Evolutionary conservation across 2,329 filamentous ascomycete species (phyloP).

Genomic region (Teratosphaeria zuluensis): DNA sequence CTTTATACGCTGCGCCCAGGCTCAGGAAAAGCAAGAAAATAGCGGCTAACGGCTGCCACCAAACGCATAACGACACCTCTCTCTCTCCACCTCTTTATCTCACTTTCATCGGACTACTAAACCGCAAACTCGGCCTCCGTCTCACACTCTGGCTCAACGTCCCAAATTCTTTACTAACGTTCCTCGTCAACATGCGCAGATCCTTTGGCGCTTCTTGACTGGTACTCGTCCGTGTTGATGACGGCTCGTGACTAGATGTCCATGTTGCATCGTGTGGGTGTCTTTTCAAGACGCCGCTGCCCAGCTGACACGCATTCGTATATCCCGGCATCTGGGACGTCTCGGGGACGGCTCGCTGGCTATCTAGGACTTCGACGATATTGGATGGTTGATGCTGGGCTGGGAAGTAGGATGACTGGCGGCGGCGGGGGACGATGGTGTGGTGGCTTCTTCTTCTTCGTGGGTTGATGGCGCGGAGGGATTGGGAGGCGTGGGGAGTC

Average conservation of each 20-base stretch:
- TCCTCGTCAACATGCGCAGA: constrained; percentile 15
- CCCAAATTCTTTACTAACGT: constrained; percentile 16
- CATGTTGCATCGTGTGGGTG: constrained; percentile 4
- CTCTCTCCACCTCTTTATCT: not conserved
- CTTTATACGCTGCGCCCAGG: not conserved
- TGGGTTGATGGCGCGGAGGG: constrained; percentile 5
- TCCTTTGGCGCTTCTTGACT: constrained; percentile 10
- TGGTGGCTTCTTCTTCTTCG: constrained; percentile 6
- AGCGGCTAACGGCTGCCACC: not conserved
- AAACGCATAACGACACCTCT: not conserved
- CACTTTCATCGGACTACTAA: constrained; percentile 16
- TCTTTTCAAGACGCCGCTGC: constrained; percentile 4
- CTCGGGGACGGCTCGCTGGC: constrained; percentile 12
- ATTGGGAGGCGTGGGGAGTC: constrained; percentile 10
- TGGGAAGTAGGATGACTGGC: constrained; percentile 4
- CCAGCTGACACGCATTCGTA: constrained; percentile 7
- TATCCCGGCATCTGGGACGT: constrained; percentile 12
- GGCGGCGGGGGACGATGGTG: constrained; percentile 4
- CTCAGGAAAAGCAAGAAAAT: not conserved
- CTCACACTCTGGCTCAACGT: constrained; percentile 19
- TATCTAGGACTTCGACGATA: constrained; percentile 12
- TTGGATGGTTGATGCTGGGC: constrained; percentile 2
- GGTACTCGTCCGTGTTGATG: constrained; percentile 5
- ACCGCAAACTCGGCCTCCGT: constrained; percentile 15
- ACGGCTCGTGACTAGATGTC: constrained; percentile 3